Evolutionary conservation across 208 protist species (phyloP), one percentile per base, ranked within the genome.

Genomic region (Zelonia costaricensis): DNA sequence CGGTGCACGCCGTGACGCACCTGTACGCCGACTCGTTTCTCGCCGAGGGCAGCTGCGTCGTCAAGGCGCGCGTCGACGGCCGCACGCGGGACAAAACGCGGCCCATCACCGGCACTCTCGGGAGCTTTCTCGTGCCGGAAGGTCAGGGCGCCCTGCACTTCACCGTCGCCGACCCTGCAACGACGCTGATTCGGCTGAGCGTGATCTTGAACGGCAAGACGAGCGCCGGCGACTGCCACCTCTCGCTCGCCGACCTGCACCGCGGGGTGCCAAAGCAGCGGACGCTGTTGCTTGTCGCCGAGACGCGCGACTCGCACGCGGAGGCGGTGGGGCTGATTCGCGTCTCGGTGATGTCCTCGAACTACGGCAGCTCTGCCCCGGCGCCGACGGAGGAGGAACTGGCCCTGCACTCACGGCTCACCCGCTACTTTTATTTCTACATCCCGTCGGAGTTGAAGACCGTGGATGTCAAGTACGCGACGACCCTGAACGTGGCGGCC

Each of bases 381-480:
- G 52, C 71, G 1, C 71, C 73, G 13, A 75, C 65, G 2, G 61
- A 65, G 42, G 62, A 63, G 36, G 76, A 82, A 22, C 74, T 82
- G 40, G 42, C 33, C 45, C 61, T 71, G 43, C 88, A 88, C 55
- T 51, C 54, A 4, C 77, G 86, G 10, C 48, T 95, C 57, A 59
- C 73, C 38, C 54, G 78, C 49, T 93, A 80, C 68, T 91, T 81
- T 62, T 84, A 76, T 57, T 92, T 86, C 63, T 93, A 95, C 67
- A 35, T 84, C 12, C 83, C 68, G 2, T 52, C 52, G 1, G 75
- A 90, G 58, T 62, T 95, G 28, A 74, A 74, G 27, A 76, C 61
- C 56, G 78, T 81, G 33, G 78, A 88, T 38, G 67, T 93, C 28
- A 74, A 74, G 44, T 92, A 82, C 69, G 73, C 77, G 13, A 81